These are phyloP conservation scores for Stemphylium lycopersici DNA, from an alignment of 2,329 filamentous ascomycete species.

Conservation along the genomic window DNA sequence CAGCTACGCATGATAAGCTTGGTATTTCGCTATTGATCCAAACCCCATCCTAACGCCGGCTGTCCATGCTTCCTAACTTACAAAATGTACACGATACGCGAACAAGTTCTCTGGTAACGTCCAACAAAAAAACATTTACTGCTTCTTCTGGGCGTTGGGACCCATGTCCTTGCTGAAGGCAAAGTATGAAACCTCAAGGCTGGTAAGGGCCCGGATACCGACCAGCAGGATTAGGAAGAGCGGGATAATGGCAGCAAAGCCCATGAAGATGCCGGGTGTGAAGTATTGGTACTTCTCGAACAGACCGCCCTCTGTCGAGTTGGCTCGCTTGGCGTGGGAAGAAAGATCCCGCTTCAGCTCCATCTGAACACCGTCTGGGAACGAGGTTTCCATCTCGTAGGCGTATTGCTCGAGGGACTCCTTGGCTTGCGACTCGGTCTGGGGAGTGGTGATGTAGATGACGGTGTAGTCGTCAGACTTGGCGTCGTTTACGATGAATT, in stretches of 20 bases:
- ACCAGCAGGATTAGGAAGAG: slow-evolving; percentile 79
- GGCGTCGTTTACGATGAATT: slow-evolving; percentile 48
- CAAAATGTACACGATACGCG: slow-evolving; percentile 10
- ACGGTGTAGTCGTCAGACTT: slow-evolving; percentile 68
- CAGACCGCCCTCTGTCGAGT: slow-evolving; percentile 51
- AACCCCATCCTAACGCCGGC: slow-evolving; percentile 10
- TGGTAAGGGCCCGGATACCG: slow-evolving; percentile 76
- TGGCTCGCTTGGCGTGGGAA: slow-evolving; percentile 35
- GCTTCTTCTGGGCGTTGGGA: slow-evolving; percentile 83
- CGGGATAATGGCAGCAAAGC: slow-evolving; percentile 71
- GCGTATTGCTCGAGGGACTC: slow-evolving; percentile 25
- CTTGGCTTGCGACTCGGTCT: slow-evolving; percentile 38
- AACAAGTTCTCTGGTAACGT: slow-evolving; percentile 1
- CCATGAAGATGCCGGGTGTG: slow-evolving; percentile 91
- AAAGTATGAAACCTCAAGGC: slow-evolving; percentile 87
- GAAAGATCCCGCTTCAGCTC: slow-evolving; percentile 73
- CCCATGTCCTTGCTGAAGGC: slow-evolving; percentile 97
- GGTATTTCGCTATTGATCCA: slow-evolving; percentile 16
- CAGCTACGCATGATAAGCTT: slow-evolving; percentile 6
- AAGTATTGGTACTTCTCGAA: slow-evolving; percentile 97
- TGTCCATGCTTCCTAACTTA: slow-evolving; percentile 15
- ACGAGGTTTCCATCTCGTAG: slow-evolving; percentile 71
- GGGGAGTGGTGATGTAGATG: slow-evolving; percentile 72
- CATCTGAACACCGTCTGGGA: slow-evolving; percentile 67
- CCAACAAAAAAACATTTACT: slow-evolving; percentile 52